A percentile compares a stretch with the other conserved stretches of the same genome.
Evolutionary conservation across 495 filamentous ascomycete genomes (phyloP).

Genomic region (Penicillium simplicissimum): DNA sequence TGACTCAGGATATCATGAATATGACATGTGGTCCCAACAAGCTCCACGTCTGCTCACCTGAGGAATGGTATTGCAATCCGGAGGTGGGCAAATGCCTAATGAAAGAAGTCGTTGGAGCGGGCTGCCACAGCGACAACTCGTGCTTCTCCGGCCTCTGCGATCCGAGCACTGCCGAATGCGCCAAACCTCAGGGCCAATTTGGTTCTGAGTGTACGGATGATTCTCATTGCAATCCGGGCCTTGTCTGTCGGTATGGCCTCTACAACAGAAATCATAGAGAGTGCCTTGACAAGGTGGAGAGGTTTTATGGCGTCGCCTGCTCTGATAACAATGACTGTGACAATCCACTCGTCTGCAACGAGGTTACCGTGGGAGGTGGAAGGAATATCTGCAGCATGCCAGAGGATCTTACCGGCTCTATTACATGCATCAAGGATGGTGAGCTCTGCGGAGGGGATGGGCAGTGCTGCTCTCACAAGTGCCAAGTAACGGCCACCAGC

Average conservation of each 20-base stretch:
- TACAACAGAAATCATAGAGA: neutral
- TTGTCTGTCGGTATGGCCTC: neutral
- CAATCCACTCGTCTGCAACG: slow-evolving; percentile 4
- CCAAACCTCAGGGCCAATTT: slow-evolving; percentile 1
- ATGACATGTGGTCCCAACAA: neutral
- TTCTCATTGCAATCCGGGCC: neutral
- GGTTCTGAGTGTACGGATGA: neutral
- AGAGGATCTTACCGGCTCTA: neutral
- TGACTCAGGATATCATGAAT: neutral
- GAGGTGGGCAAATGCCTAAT: neutral
- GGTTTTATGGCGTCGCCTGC: neutral
- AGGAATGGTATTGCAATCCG: neutral
- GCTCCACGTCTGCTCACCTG: neutral
- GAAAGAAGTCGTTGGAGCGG: neutral
- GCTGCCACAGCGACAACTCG: neutral
- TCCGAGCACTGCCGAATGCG: neutral
- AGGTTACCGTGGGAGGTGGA: neutral
- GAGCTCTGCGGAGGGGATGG: neutral
- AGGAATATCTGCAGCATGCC: slow-evolving; percentile 1
- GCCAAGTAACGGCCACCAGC: neutral
- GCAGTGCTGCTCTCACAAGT: slow-evolving; percentile 1
- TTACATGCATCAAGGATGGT: neutral
- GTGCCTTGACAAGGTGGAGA: neutral
- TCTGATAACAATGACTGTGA: slow-evolving; percentile 4
- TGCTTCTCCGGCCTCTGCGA: neutral